phyloP scores from a whole-genome alignment of 2,329 filamentous ascomycete genomes.

The Diaporthe capsici region DNA sequence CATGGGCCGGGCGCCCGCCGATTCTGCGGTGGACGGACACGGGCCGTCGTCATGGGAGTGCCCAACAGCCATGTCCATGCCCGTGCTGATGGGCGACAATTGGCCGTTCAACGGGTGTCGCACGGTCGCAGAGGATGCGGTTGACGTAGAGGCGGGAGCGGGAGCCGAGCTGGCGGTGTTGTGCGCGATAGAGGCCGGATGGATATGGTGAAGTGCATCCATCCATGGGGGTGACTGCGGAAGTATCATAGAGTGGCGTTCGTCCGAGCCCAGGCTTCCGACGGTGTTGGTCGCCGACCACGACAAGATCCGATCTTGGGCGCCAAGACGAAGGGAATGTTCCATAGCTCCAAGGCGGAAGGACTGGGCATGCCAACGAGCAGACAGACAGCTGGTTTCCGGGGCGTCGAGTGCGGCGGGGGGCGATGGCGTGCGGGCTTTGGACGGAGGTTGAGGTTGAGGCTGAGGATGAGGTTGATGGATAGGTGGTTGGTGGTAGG shows the following conservation, averaged over 20 bases:
- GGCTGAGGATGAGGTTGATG: not conserved
- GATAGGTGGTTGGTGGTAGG: not conserved
- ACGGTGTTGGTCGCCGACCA: conserved; percentile 59
- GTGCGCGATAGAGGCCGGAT: conserved; percentile 33
- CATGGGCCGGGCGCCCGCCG: conserved; percentile 58
- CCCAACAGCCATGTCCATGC: conserved; percentile 56
- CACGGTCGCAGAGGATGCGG: conserved; percentile 46
- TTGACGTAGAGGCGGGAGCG: conserved; percentile 48
- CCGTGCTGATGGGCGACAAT: conserved; percentile 67
- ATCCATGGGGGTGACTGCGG: conserved; percentile 56
- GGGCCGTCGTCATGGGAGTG: conserved; percentile 43
- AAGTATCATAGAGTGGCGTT: conserved; percentile 53
- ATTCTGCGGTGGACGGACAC: conserved; percentile 51
- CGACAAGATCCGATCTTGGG: conserved; percentile 58
- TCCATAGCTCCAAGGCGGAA: conserved; percentile 60
- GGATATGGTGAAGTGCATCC: conserved; percentile 46
- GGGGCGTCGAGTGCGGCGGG: not conserved
- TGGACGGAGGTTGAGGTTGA: not conserved
- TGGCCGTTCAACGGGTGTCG: conserved; percentile 59
- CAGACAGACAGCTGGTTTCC: conserved; percentile 1
- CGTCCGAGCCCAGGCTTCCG: conserved; percentile 60
- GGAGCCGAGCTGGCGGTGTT: conserved; percentile 22
- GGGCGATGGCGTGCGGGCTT: not conserved
- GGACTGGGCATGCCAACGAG: conserved; percentile 33
- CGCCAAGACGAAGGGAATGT: conserved; percentile 56